Evolutionary conservation across 352 stramenopile genomes (phyloP).

Genomic region (Pythium aristosporum): DNA sequence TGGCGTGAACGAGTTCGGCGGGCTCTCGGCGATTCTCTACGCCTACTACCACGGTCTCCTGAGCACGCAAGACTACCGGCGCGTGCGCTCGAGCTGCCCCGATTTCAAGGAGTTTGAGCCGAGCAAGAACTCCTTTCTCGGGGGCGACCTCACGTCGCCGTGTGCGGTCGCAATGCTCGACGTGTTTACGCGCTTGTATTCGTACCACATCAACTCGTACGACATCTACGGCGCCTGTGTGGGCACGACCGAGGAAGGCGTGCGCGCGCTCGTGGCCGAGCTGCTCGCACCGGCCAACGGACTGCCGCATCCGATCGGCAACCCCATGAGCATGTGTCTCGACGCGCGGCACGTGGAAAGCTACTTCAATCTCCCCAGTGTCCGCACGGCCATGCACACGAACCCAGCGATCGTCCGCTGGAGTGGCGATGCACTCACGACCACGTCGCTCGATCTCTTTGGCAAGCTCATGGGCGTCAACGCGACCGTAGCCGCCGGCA

Average conservation of each 20-base stretch:
- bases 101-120: slow-evolving; percentile 49
- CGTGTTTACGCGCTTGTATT: slow-evolving; percentile 35
- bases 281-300: slow-evolving; percentile 40
- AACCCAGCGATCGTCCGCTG: slow-evolving; percentile 42
- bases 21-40: slow-evolving; percentile 63
- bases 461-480: slow-evolving; percentile 39
- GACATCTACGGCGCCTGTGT: slow-evolving; percentile 63
- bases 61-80: slow-evolving; percentile 61
- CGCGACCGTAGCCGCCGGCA: slow-evolving; percentile 26
- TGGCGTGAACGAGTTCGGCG: slow-evolving; percentile 62
- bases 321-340: slow-evolving; percentile 69
- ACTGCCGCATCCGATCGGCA: slow-evolving; percentile 63
- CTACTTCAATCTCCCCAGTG: slow-evolving; percentile 71
- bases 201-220: slow-evolving; percentile 63
- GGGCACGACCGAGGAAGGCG: slow-evolving; percentile 42
- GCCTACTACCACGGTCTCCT: slow-evolving; percentile 83
- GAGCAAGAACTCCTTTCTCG: slow-evolving; percentile 19
- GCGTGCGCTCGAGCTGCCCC: slow-evolving; percentile 47
- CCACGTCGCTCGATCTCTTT: slow-evolving; percentile 36
- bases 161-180: slow-evolving; percentile 36
- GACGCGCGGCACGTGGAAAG: slow-evolving; percentile 48
- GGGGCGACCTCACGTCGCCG: slow-evolving; percentile 12
- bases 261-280: slow-evolving; percentile 44
- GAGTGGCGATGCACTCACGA: slow-evolving; percentile 47
- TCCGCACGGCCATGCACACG: slow-evolving; percentile 82